Conservation (phyloP, 352 stramenopile genomes). For the Nothophytophthora sp. region DNA sequence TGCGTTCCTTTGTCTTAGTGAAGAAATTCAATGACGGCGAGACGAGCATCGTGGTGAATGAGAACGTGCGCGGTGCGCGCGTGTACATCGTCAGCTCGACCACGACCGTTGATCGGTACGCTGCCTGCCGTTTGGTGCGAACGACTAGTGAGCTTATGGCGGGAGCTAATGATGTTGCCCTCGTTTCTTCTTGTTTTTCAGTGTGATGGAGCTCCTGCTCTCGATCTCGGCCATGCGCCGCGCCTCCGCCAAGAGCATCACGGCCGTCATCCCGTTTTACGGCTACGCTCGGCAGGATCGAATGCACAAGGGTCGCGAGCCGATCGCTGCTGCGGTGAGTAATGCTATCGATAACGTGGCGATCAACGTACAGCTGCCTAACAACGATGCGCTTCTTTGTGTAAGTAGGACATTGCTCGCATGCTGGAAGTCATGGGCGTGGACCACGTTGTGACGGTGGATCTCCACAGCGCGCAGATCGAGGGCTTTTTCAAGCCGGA, state of each 20-base stretch:
- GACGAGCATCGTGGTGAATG: conserved; percentile 74
- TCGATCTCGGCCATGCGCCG: conserved; percentile 83
- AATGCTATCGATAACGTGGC: neutral
- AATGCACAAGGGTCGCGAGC: conserved; percentile 83
- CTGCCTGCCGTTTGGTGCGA: neutral
- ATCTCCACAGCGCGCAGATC: conserved; percentile 89
- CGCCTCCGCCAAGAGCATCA: conserved; percentile 86
- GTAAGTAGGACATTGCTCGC: conserved; percentile 67
- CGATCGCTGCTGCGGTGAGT: conserved; percentile 71
- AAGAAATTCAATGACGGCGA: conserved; percentile 86
- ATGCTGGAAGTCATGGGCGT: conserved; percentile 92
- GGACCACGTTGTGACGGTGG: conserved; percentile 86
- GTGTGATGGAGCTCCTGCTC: conserved; percentile 85
- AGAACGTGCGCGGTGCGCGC: conserved; percentile 78
- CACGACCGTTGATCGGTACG: conserved; percentile 81
- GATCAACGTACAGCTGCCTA: neutral
- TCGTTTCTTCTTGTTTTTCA: conserved; percentile 14
- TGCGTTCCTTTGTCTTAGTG: conserved; percentile 30
- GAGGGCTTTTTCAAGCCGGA: conserved; percentile 89
- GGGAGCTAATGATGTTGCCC: conserved; percentile 1
- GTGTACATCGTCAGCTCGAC: conserved; percentile 90
- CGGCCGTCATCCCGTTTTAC: conserved; percentile 88
- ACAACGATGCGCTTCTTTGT: neutral
- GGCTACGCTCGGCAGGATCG: conserved; percentile 86
- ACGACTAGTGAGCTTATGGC: neutral